Evolutionary conservation across 768 basidiomycete genomes (phyloP).

Genomic region (Crassisporium funariophilum): DNA sequence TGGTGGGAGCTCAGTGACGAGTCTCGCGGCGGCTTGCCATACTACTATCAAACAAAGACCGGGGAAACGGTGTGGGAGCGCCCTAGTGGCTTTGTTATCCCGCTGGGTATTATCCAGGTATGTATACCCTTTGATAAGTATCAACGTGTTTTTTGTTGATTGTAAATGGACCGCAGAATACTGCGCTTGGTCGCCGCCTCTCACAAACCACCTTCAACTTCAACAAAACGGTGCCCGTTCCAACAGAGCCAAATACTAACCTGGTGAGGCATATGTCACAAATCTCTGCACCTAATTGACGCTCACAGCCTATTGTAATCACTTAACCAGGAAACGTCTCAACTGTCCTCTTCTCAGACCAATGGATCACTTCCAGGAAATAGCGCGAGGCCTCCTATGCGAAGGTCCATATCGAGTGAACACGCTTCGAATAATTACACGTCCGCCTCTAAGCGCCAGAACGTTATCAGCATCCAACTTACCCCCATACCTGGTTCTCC

Average conservation of each 20-base stretch:
- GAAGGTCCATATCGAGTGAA: slow-evolving; percentile 33
- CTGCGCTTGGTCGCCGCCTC: slow-evolving; percentile 68
- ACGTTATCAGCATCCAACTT: slow-evolving; percentile 43
- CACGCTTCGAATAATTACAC: slow-evolving; percentile 24
- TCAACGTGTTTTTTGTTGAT: slow-evolving; percentile 4
- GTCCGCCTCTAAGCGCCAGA: slow-evolving; percentile 31
- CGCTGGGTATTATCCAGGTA: slow-evolving; percentile 85
- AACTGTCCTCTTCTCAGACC: slow-evolving; percentile 10
- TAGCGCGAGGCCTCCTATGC: slow-evolving; percentile 19
- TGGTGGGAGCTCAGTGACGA: slow-evolving; percentile 97
- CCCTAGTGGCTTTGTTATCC: slow-evolving; percentile 89
- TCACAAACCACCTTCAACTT: slow-evolving; percentile 56
- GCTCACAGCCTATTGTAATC: slow-evolving; percentile 4
- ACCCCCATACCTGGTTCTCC: slow-evolving; percentile 74
- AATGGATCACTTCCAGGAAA: slow-evolving; percentile 11
- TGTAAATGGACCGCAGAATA: slow-evolving; percentile 50
- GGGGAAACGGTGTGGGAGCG: slow-evolving; percentile 92
- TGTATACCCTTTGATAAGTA: slow-evolving; percentile 18
- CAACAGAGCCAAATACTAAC: slow-evolving; percentile 30
- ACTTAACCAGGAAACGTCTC: slow-evolving; percentile 6
- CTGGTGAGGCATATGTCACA: slow-evolving; percentile 18
- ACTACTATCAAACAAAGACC: slow-evolving; percentile 94
- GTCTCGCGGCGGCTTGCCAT: slow-evolving; percentile 78
- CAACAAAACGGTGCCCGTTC: slow-evolving; percentile 35
- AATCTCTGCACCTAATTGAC: neutral